Base-by-base conservation (phyloP, 2,329 filamentous ascomycete genomes). In the Trichoderma aggressivum region DNA sequence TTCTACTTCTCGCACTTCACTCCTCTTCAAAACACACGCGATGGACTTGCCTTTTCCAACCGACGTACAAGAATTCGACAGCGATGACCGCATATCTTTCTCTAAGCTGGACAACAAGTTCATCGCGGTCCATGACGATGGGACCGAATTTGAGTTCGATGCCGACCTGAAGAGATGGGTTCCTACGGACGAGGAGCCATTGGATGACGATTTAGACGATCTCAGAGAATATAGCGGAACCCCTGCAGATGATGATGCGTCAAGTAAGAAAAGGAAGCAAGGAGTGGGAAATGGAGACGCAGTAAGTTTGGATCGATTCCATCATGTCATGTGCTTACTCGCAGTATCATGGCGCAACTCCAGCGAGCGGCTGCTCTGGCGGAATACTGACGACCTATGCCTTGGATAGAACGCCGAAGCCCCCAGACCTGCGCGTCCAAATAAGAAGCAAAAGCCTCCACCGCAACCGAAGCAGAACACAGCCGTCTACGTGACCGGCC, bases 401-500 rank as follows among this genome's bases (percentile, higher is more conserved):
- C 24, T 60, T 21, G 5, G 16, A 26, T 61, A 79, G 79, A 74
- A 71, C 53, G 50, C 74, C 58, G 78, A 76, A 59, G 50, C 66
- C 79, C 77, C 80, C 80, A 85, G 78, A 71, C 76, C 76, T 32
- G 72, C 79, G 70, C 83, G 83, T 10, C 81, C 81, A 16, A 80
- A 78, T 72, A 86, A 86, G 79, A 83, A 84, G 73, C 78, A 83
- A 70, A 86, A 85, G 72, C 81, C 84, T 12, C 83, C 84, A 3
- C 83, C 84, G 7, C 82, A 84, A 73, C 85, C 86, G 16, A 85
- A 85, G 72, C 86, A 94, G 76, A 98, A 98, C 80, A 97, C 93
- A 7, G 95, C 95, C 55, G 88, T 99, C 74, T 99, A 95, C 83
- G 92, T 98, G 61, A 97, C 94, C 5, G 93, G 92, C 14, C 87